Evolutionary conservation across 345 rosid genomes (phyloP).

Genomic region (Brassica carinata): DNA sequence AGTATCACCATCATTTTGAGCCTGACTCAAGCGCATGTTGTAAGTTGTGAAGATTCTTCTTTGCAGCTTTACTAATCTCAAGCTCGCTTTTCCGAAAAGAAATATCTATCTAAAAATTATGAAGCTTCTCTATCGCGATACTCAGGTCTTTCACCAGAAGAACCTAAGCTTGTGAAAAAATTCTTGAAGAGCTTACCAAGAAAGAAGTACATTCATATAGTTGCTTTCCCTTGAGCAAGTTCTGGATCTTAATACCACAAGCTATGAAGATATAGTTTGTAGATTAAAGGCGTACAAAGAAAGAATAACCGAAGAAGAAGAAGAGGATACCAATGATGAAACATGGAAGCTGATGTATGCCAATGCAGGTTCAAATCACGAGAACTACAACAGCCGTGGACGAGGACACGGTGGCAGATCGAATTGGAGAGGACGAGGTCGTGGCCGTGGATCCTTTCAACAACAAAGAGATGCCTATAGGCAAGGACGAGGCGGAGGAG

Average conservation of each 20-base stretch:
- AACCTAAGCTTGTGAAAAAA: too few species aligned
- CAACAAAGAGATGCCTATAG: not conserved
- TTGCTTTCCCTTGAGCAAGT: too few species aligned
- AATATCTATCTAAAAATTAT: too few species aligned
- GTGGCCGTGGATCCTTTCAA: not conserved
- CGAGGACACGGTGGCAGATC: not conserved
- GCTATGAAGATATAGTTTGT: not conserved
- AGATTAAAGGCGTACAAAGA: not conserved
- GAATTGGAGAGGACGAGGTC: not conserved
- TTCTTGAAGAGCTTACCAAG: too few species aligned
- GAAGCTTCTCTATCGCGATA: too few species aligned
- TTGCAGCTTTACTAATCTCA: too few species aligned
- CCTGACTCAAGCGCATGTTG: too few species aligned
- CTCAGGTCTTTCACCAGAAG: too few species aligned
- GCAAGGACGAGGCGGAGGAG: not conserved
- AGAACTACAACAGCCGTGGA: not conserved
- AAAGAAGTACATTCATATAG: too few species aligned
- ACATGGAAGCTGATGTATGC: not conserved
- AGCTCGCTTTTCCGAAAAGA: too few species aligned
- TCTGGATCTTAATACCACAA: not conserved
- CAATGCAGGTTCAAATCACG: not conserved
- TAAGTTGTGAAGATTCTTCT: too few species aligned
- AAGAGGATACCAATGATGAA: not conserved
- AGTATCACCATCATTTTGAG: slow-evolving; percentile 34
- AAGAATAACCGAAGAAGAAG: not conserved